These are phyloP conservation scores for Pleurotus citrinopileatus DNA, from an alignment of 768 basidiomycete genomes.

Conservation along the genomic window DNA sequence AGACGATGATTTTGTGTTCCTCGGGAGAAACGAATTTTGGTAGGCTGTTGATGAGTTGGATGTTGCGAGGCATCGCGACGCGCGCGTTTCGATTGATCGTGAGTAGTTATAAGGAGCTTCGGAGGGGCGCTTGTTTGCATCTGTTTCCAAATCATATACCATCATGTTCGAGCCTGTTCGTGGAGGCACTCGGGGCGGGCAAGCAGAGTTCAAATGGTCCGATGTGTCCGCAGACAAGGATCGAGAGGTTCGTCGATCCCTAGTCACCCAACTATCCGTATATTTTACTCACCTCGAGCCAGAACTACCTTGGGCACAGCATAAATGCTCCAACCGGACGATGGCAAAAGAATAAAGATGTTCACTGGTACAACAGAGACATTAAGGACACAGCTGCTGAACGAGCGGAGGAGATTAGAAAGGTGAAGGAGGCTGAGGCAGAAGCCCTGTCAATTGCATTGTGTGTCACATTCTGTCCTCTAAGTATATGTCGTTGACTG, in stretches of 20 bases:
- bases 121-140: background rate
- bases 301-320: slow-evolving; percentile 95
- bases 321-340: slow-evolving; percentile 93
- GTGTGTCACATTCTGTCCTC: slow-evolving; percentile 44
- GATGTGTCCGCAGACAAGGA: slow-evolving; percentile 93
- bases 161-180: slow-evolving; percentile 82
- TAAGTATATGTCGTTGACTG: no score
- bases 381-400: slow-evolving; percentile 24
- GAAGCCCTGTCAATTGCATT: slow-evolving; percentile 83
- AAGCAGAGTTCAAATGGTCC: slow-evolving; percentile 89
- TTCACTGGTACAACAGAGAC: slow-evolving; percentile 93
- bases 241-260: slow-evolving; percentile 60
- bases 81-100: no score
- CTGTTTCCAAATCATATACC: background rate
- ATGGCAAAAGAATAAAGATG: slow-evolving; percentile 97
- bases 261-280: background rate
- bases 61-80: slow-evolving; percentile 34
- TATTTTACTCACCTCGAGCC: no score
- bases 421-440: slow-evolving; percentile 84
- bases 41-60: slow-evolving; percentile 31
- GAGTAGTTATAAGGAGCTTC: background rate
- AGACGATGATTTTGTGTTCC: slow-evolving; percentile 63
- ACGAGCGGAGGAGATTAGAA: slow-evolving; percentile 69
- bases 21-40: slow-evolving; percentile 47
- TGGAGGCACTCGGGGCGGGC: slow-evolving; percentile 89